Evolutionary conservation across 768 basidiomycete genomes (phyloP), one percentile per base, ranked within the genome.

Genomic region (Paxillus rubicundulus): DNA sequence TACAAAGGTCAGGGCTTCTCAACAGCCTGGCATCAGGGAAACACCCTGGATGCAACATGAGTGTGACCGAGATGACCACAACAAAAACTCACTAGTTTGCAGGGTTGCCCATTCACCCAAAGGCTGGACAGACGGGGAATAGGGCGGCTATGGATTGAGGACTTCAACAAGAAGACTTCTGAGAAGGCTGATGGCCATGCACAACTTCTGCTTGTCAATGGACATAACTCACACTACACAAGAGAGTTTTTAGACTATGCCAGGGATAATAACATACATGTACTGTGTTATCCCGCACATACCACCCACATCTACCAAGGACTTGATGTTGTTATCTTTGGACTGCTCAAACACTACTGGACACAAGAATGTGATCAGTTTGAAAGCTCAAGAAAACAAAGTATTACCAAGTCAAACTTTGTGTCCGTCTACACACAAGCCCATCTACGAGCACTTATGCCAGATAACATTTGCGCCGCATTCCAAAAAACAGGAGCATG

Each of bases 201-300:
- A 16, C 56, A 66, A 0, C 51, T 76, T 4, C 73, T 80, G 12
- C 51, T 73, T 20, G 67, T 80, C 12, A 74, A 79, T 63, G 73
- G 78, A 4, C 78, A 81, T 48, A 69, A 61, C 47, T 77, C 73
- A 0, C 77, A 79, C 49, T 72, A 67, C 52, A 71, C 67, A 6
- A 36, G 45, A 8, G 61, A 45, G 12, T 74, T 78, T 51, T 72
- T 81, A 16, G 47, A 66, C 9, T 74, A 72, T 59, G 72, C 73
- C 2, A 53, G 55, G 7, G 45, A 61, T 2, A 52, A 76, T 56
- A 60, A 67, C 2, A 79, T 79, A 27, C 45, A 63, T 28, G 60
- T 79, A 12, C 50, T 78, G 3, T 74, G 71, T 55, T 78, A 77
- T 61, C 77, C 75, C 18, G 56, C 58, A 14, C 45, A 52, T 40